These are phyloP conservation scores for Monilinia fructigena DNA, from an alignment of 2,329 filamentous ascomycete genomes.

Conservation along the genomic window DNA sequence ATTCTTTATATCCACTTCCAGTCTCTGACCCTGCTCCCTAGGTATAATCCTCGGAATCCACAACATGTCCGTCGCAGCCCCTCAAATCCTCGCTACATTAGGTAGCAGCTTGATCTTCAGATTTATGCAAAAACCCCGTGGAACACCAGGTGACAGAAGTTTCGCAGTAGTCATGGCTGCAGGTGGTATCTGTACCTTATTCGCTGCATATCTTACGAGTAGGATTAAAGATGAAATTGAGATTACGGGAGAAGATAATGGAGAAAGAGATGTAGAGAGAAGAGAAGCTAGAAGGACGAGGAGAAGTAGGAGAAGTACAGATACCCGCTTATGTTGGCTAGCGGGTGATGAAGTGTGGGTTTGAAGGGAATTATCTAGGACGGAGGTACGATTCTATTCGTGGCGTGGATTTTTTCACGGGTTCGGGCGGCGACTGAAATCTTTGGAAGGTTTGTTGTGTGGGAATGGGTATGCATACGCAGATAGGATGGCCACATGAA, in stretches of 20 bases:
- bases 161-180: constrained; percentile 84
- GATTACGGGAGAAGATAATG: constrained; percentile 25
- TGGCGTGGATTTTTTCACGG: background rate
- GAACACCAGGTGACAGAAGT: constrained; percentile 79
- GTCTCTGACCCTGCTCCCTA: background rate
- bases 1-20: background rate
- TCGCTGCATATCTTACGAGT: constrained; percentile 65
- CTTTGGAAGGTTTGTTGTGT: too few relatives aligned
- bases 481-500: too few relatives aligned
- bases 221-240: constrained; percentile 39
- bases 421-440: too few relatives aligned
- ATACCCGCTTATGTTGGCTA: constrained; percentile 14
- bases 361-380: background rate
- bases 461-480: too few relatives aligned
- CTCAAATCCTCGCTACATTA: constrained; percentile 86
- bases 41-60: constrained; percentile 89
- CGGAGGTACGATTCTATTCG: background rate
- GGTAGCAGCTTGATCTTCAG: constrained; percentile 83
- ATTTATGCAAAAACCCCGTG: constrained; percentile 81
- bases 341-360: background rate
- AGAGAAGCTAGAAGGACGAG: background rate
- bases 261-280: background rate
- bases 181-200: constrained; percentile 74
- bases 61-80: constrained; percentile 89
- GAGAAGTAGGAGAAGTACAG: constrained; percentile 1